Conservation (phyloP, 2,329 filamentous ascomycete genomes). For the Cercospora sesami region DNA sequence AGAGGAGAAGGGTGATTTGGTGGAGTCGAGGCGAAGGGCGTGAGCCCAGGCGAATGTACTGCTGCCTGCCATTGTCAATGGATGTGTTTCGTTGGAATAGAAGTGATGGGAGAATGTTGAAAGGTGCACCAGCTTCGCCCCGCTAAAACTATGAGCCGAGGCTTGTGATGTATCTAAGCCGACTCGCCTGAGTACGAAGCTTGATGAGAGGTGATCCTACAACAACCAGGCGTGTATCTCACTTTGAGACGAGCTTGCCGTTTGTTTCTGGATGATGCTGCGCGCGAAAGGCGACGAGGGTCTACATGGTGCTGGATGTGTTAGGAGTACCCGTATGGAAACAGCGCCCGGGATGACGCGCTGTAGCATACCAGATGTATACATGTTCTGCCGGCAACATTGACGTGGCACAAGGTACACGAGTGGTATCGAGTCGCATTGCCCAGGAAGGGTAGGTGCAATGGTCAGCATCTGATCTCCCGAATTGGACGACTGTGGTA, state of each 20-base stretch:
- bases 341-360: background rate
- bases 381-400: background rate
- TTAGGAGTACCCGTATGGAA: background rate
- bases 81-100: background rate
- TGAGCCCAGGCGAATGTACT: conserved; percentile 39
- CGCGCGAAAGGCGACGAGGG: background rate
- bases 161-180: background rate
- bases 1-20: conserved; percentile 36
- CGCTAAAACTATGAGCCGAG: conserved; percentile 4
- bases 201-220: background rate
- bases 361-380: background rate
- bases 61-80: conserved; percentile 28
- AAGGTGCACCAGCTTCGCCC: background rate
- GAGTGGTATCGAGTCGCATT: background rate
- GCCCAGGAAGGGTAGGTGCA: background rate
- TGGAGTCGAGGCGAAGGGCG: conserved; percentile 36
- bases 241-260: background rate
- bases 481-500: background rate
- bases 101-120: background rate
- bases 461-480: background rate
- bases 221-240: background rate
- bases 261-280: background rate
- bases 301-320: background rate
- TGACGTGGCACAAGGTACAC: no score
- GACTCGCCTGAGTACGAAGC: background rate